Evolutionary conservation across 2,329 filamentous ascomycete species (phyloP), one percentile per base, ranked within the genome.

Genomic region (Truncatella angustata): DNA sequence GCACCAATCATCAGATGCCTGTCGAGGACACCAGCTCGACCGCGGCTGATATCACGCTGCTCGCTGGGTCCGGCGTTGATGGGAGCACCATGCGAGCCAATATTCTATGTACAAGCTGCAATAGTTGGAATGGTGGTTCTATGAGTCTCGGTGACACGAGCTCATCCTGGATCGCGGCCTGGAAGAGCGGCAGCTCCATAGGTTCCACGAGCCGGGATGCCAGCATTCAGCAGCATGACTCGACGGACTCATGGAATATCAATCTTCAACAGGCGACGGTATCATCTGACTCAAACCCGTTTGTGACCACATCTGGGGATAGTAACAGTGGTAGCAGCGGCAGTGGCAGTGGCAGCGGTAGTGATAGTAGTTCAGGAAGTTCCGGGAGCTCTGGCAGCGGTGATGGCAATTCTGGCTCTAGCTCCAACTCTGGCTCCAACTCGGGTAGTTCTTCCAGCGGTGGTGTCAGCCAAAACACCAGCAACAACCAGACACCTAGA

Each of bases 71-170:
- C 42, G 84, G 84, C 34, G 70, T 87, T 37, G 60, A 65, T 44
- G 67, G 72, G 47, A 60, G 69, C 50, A 68, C 71, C 20, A 85
- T 87, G 77, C 72, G 77, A 4, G 85, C 84, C 58, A 87, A 87
- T 59, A 69, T 87, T 42, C 64, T 65, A 35, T 83, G 82, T 65
- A 60, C 70, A 45, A 79, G 79, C 64, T 85, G 82, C 66, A 62
- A 75, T 49, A 63, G 69, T 11, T 80, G 77, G 76, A 60, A 58
- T 30, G 66, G 70, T 20, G 73, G 73, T 37, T 61, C 63, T 16
- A 66, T 85, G 53, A 62, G 71, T 44, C 65, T 80, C n/a, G 56
- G 63, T 6, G 71, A 71, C 47, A 66, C 66, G 14, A 58, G 59
- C 32, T 68, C 74, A 11, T 58, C 61, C 37, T 85, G 81, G 79